phyloP scores from a whole-genome alignment of 1,284 basidiomycete species.

The Sphaerobolus stellatus region DNA sequence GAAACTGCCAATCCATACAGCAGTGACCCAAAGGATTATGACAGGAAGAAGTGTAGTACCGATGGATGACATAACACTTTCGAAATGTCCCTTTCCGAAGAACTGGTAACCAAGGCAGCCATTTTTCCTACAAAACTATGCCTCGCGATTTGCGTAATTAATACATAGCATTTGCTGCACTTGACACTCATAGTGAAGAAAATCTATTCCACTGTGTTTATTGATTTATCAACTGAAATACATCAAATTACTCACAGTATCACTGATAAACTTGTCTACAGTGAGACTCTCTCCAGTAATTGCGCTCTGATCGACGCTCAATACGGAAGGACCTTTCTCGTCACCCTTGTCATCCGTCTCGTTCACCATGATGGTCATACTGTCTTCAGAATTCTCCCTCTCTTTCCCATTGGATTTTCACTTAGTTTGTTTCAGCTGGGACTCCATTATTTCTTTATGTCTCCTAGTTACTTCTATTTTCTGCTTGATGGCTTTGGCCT shows the following conservation, averaged over 20 bases:
- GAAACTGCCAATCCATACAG: slow-evolving; percentile 48
- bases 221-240: slow-evolving; percentile 16
- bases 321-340: slow-evolving; percentile 48
- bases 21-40: slow-evolving; percentile 49
- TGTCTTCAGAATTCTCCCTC: slow-evolving; percentile 15
- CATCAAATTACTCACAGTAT: slow-evolving; percentile 42
- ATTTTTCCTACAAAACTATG: slow-evolving; percentile 47
- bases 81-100: slow-evolving; percentile 51
- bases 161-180: slow-evolving; percentile 48
- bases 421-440: slow-evolving; percentile 20
- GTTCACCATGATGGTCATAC: slow-evolving; percentile 19
- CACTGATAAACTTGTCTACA: slow-evolving; percentile 53
- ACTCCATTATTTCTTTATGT: no score
- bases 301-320: slow-evolving; percentile 48
- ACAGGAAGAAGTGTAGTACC: slow-evolving; percentile 48
- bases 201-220: neutral
- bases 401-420: neutral
- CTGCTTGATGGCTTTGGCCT: no score
- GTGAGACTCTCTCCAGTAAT: slow-evolving; percentile 56
- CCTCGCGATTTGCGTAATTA: slow-evolving; percentile 47
- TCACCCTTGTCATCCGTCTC: slow-evolving; percentile 37
- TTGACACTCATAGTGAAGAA: slow-evolving; percentile 45
- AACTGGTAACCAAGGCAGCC: slow-evolving; percentile 41
- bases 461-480: no score
- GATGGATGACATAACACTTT: slow-evolving; percentile 48